Percentiles rank a stretch among this genome's conserved stretches.
Evolutionary conservation across 495 filamentous ascomycete genomes (phyloP).

Genomic region (Baudoinia panamericana): DNA sequence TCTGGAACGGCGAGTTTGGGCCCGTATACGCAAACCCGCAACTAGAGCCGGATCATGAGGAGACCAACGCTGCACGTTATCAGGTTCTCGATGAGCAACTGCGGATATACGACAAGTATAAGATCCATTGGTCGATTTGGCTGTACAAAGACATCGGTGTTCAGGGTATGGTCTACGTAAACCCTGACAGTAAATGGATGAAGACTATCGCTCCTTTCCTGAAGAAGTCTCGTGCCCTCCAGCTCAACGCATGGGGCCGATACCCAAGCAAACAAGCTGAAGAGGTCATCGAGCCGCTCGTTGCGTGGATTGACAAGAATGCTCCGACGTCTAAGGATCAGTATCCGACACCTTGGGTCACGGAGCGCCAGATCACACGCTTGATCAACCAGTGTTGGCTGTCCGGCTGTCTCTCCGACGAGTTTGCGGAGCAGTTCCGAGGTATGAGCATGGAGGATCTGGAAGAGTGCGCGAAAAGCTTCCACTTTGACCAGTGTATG

Average conservation of each 20-base stretch:
- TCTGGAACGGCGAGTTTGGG: constrained; percentile 59
- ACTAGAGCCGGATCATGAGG: constrained; percentile 28
- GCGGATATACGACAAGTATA: constrained; percentile 41
- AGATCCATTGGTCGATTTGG: constrained; percentile 51
- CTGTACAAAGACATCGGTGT: constrained; percentile 52
- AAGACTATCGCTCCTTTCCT: constrained; percentile 39
- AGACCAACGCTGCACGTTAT: constrained; percentile 40
- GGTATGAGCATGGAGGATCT: constrained; percentile 42
- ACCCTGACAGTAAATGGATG: constrained; percentile 38
- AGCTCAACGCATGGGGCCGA: constrained; percentile 44
- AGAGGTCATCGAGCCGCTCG: constrained; percentile 29
- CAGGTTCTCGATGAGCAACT: constrained; percentile 43
- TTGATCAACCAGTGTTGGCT: constrained; percentile 42
- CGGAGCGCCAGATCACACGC: constrained; percentile 43
- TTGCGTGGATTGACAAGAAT: constrained; percentile 34
- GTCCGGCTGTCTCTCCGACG: constrained; percentile 38
- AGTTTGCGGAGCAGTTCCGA: constrained; percentile 45
- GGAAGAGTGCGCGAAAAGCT: constrained; percentile 43
- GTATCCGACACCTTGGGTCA: constrained; percentile 45
- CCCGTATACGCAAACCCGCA: constrained; percentile 44
- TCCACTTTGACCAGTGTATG: constrained; percentile 45
- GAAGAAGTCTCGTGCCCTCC: constrained; percentile 40
- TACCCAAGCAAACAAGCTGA: constrained; percentile 30
- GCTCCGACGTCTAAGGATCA: constrained; percentile 32
- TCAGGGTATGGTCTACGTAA: constrained; percentile 47